phyloP scores from a whole-genome alignment of 1,139 yeast species.

The Saccharomyces uvarum region DNA sequence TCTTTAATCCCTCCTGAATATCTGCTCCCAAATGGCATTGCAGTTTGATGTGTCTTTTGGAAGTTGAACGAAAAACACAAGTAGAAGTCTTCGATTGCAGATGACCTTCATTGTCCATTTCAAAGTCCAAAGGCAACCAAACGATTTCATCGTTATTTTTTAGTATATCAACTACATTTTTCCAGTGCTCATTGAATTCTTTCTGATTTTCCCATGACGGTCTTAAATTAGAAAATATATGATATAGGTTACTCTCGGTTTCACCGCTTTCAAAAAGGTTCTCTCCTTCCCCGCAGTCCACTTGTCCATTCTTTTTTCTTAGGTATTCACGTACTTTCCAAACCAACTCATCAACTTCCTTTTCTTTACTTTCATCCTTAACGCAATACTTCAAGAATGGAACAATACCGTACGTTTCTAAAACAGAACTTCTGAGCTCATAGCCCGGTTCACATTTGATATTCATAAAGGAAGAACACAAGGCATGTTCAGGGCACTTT shows the following conservation, averaged over 20 bases:
- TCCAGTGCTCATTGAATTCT: slow-evolving; percentile 38
- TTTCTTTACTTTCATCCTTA: slow-evolving; percentile 62
- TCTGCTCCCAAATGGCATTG: slow-evolving; percentile 48
- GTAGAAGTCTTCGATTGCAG: background rate
- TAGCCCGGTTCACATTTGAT: slow-evolving; percentile 61
- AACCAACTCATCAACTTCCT: slow-evolving; percentile 54
- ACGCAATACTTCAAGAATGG: slow-evolving; percentile 57
- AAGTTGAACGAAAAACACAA: slow-evolving; percentile 49
- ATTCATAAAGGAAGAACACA: slow-evolving; percentile 50
- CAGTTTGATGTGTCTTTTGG: slow-evolving; percentile 48
- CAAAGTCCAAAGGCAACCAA: slow-evolving; percentile 53
- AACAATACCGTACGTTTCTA: slow-evolving; percentile 38
- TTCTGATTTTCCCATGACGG: slow-evolving; percentile 49
- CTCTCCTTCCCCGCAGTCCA: slow-evolving; percentile 46
- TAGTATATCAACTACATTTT: slow-evolving; percentile 49
- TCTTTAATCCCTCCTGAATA: slow-evolving; percentile 37
- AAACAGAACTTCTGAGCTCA: slow-evolving; percentile 31
- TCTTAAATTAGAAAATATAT: slow-evolving; percentile 45
- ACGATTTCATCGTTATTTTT: slow-evolving; percentile 55
- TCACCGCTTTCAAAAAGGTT: slow-evolving; percentile 44
- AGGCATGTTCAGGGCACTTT: slow-evolving; percentile 70
- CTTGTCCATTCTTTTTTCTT: slow-evolving; percentile 54
- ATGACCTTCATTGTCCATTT: slow-evolving; percentile 31
- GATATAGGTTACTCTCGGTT: slow-evolving; percentile 43
- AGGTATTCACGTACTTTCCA: slow-evolving; percentile 53